phyloP scores from a whole-genome alignment of 805 yeast species.

The Starmera amethionina region DNA sequence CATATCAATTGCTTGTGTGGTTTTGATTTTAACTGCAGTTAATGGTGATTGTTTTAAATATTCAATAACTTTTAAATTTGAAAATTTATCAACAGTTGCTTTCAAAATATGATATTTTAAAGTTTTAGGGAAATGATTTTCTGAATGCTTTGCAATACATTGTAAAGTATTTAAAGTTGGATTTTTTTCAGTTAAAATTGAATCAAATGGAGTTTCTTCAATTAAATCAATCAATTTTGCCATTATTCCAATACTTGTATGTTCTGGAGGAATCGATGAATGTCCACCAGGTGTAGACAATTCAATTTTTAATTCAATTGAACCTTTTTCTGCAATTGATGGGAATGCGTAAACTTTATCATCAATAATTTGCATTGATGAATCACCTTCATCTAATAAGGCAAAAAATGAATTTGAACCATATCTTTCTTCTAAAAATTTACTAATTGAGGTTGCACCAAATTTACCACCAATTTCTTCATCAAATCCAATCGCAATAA shows the following conservation, averaged over 20 bases:
- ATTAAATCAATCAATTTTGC: conserved; percentile 43
- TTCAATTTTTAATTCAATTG: conserved; percentile 37
- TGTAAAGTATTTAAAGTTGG: conserved; percentile 47
- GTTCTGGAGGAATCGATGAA: conserved; percentile 62
- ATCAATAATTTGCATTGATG: conserved; percentile 23
- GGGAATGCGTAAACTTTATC: conserved; percentile 41
- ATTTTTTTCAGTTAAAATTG: conserved; percentile 35
- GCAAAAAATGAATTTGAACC: conserved; percentile 53
- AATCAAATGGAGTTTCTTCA: conserved; percentile 44
- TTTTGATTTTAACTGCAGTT: conserved; percentile 38
- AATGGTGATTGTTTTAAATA: conserved; percentile 21
- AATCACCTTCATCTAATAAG: conserved; percentile 52
- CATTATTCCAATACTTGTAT: conserved; percentile 62
- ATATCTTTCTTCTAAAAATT: conserved; percentile 36
- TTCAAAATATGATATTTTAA: conserved; percentile 23
- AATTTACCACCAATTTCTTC: conserved; percentile 59
- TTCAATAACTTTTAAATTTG: conserved; percentile 27
- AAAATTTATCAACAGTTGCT: conserved; percentile 23
- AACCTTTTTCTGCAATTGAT: conserved; percentile 56
- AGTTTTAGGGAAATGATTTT: conserved; percentile 13
- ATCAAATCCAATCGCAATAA: conserved; percentile 64
- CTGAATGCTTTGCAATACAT: conserved; percentile 46
- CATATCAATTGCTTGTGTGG: conserved; percentile 21
- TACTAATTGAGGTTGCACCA: conserved; percentile 48
- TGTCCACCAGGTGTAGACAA: conserved; percentile 65